Percentiles rank a stretch among this genome's conserved stretches.
Evolutionary conservation across 1,284 basidiomycete species (phyloP).

Genomic region (Cutaneotrichosporon daszewskae): DNA sequence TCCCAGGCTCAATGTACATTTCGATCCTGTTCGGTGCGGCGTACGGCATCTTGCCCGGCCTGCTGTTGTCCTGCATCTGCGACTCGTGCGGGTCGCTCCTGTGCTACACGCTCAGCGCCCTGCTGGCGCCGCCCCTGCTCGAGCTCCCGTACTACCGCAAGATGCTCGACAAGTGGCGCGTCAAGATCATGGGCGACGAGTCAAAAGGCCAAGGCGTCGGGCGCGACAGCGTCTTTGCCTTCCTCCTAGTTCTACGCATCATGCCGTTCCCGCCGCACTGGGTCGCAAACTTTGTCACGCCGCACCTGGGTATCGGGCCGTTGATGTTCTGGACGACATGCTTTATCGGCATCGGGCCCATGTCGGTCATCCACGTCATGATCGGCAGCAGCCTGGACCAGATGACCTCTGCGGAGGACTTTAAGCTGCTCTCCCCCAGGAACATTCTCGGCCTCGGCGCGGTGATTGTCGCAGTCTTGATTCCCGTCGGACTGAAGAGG

Average conservation of each 20-base stretch:
- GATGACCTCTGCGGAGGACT: conserved; percentile 89
- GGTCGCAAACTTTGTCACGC: conserved; percentile 89
- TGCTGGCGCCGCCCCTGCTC: conserved; percentile 82
- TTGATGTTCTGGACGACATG: conserved; percentile 85
- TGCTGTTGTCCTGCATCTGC: conserved; percentile 85
- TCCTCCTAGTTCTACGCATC: conserved; percentile 82
- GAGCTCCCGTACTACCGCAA: conserved; percentile 68
- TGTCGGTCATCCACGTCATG: conserved; percentile 89
- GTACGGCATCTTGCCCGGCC: conserved; percentile 84
- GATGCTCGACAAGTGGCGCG: conserved; percentile 44
- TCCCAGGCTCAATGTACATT: conserved; percentile 97
- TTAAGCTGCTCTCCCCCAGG: conserved; percentile 80
- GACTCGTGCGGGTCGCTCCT: conserved; percentile 86
- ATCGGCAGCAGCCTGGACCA: conserved; percentile 90
- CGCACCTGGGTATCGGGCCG: conserved; percentile 83
- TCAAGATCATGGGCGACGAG: conserved; percentile 47
- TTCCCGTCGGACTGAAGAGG: conserved; percentile 74
- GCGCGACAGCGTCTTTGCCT: conserved; percentile 52
- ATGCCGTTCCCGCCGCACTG: conserved; percentile 90
- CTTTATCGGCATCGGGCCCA: conserved; percentile 84
- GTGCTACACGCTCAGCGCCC: conserved; percentile 86
- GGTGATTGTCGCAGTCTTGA: conserved; percentile 80
- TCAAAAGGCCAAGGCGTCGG: conserved; percentile 39
- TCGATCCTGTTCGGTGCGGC: conserved; percentile 94
- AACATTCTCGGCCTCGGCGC: conserved; percentile 78